Evolutionary conservation across 1,139 yeast species (phyloP), one percentile per base, ranked within the genome.

Genomic region (Yamadazyma epiphylla): DNA sequence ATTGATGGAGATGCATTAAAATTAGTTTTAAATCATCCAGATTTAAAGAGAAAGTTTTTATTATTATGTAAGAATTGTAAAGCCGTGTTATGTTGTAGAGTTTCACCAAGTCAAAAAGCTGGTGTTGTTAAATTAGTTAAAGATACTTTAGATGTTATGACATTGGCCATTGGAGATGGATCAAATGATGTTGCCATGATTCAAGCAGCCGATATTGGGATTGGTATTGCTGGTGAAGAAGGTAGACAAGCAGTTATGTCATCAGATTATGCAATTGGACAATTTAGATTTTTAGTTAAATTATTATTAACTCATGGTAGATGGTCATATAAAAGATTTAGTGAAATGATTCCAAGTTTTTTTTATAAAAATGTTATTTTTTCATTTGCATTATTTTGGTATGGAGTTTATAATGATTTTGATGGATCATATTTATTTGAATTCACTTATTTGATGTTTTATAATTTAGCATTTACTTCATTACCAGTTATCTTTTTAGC

Each of bases 161-260:
- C 83, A 1, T 61, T 77, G 36, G 82, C 82, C 1, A 73, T 77
- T 45, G 83, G 83, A 23, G 83, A 77, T 53, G 83, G 83, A 38
- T 80, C 83, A 14, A 77, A 77, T 48, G 83, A 77, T 52, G 83
- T 77, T 28, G 80, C 83, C 6, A 77, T 77, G 83, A 77, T 77
- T 41, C 83, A 77, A 51, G 73, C 80, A 7, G 80, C 83, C 4
- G 71, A 77, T 50, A 74, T 77, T 27, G 83, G 83, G 33, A 74
- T 77, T 27, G 83, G 83, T 43, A 77, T 77, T 43, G 83, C 81
- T 4, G 83, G 83, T 38, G 81, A 76, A 53, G 83, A 77, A 55
- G 83, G 83, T 41, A 56, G 82, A 43, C 82, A 76, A 49, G 82
- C 82, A 1, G 82, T 72, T 7, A 77, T 77, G 82, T 73, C 80